Base-by-base conservation (phyloP, 495 filamentous ascomycete species). In the Trichoderma virens region DNA sequence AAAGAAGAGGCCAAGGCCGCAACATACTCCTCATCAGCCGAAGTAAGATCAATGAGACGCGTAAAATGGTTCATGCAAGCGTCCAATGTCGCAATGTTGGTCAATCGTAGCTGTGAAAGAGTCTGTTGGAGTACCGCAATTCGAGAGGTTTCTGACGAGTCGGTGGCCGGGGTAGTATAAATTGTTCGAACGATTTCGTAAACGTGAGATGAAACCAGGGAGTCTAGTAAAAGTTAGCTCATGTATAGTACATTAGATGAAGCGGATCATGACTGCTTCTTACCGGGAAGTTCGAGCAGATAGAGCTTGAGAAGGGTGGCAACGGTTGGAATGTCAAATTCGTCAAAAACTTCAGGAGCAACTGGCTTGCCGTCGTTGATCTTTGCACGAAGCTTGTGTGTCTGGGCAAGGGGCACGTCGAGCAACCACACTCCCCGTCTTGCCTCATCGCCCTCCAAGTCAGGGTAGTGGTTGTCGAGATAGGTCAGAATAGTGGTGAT, bases 111-210 rank as follows among this genome's bases (percentile, higher is more conserved):
- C 72, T 97, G 93, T 54, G 91, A 92, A 67, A 98, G 87, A 0
- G 94, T 97, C 67, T 93, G 96, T 75, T 98, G 95, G 32, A 99
- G 84, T 68, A 98, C 91, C 63, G 93, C 90, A 65, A 98, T 84
- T 54, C 94, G 91, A 47, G 88, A 84, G 4, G 78, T 74, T 61
- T 89, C 87, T 23, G 81, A 82, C 11, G 77, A 73, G 63, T 92
- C 89, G 32, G 88, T 82, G 65, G 92, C 86, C 34, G 92, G 86
- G 32, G 90, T 91, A 61, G 86, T 88, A 76, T 99, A 99, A 64
- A 98, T 96, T 1, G 91, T 97, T 74, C 97, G 91, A 69, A 99
- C 88, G 72, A 99, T 97, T 80, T 99, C 94, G 74, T 99, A 99
- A 66, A 97, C 92, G 72, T 97, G 93, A 28, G 92, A 97, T 60